Conservation (phyloP, 2,329 filamentous ascomycete species). For the Botrytis galanthina region DNA sequence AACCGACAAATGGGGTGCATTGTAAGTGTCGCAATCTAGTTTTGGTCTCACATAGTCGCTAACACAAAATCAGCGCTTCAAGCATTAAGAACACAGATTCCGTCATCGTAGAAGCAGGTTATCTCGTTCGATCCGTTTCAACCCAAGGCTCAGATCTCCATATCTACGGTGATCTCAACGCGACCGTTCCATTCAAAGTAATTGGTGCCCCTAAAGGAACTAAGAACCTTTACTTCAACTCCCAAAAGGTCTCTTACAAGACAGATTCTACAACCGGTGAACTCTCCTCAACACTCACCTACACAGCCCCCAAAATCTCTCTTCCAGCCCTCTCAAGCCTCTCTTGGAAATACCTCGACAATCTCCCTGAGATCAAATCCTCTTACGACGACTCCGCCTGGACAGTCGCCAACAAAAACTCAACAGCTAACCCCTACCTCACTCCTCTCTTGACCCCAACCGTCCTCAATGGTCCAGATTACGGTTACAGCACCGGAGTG, state of each 20-base stretch:
- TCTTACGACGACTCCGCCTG: conserved; percentile 69
- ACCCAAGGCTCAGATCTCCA: conserved; percentile 55
- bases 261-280: conserved; percentile 46
- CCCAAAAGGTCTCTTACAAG: conserved; percentile 42
- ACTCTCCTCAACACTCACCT: conserved; percentile 52
- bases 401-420: conserved; percentile 55
- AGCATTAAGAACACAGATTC: conserved; percentile 41
- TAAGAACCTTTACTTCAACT: conserved; percentile 62
- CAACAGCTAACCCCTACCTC: conserved; percentile 54
- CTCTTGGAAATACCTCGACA: conserved; percentile 68
- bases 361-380: conserved; percentile 64
- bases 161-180: conserved; percentile 70
- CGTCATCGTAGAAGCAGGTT: conserved; percentile 62
- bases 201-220: conserved; percentile 57
- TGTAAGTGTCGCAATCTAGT: conserved; percentile 28
- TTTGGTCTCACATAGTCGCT: background rate
- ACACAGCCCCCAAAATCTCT: conserved; percentile 48
- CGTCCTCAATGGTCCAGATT: conserved; percentile 67
- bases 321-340: conserved; percentile 58
- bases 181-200: conserved; percentile 65
- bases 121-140: conserved; percentile 60
- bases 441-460: conserved; percentile 57
- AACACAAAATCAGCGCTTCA: conserved; percentile 28
- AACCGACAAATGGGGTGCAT: conserved; percentile 38
- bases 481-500: conserved; percentile 69